These are phyloP conservation scores for Danielozyma ontarioensis DNA, from an alignment of 805 yeast species.

Conservation along the genomic window DNA sequence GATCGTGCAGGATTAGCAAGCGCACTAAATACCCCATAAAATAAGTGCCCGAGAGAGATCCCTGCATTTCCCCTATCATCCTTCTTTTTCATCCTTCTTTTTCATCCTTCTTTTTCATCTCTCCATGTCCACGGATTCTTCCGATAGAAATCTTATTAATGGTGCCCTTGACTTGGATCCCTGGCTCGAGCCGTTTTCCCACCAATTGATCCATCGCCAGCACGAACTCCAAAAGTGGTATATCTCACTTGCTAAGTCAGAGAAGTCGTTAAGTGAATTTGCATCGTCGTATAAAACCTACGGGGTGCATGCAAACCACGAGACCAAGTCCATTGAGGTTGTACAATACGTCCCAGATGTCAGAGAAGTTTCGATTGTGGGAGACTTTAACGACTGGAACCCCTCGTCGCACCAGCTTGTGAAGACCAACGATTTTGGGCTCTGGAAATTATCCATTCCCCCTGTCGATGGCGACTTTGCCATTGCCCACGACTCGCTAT, in stretches of 20 bases:
- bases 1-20: no score
- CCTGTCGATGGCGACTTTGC: constrained; percentile 54
- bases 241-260: constrained; percentile 46
- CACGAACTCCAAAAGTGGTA: constrained; percentile 62
- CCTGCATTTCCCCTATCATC: no score
- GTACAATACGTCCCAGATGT: constrained; percentile 94
- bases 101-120: no score
- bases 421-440: constrained; percentile 60
- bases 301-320: constrained; percentile 65
- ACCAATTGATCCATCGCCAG: constrained; percentile 66
- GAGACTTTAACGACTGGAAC: constrained; percentile 90
- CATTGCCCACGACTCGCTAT: constrained; percentile 75
- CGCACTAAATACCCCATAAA: not conserved
- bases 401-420: constrained; percentile 48
- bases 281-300: constrained; percentile 70
- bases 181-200: constrained; percentile 74
- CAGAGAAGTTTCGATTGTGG: constrained; percentile 65
- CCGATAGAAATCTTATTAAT: no score
- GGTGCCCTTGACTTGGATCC: constrained; percentile 77
- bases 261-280: constrained; percentile 56
- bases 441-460: constrained; percentile 59
- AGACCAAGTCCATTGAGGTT: constrained; percentile 52
- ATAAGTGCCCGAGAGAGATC: no score
- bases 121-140: no score
- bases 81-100: no score